phyloP scores from a whole-genome alignment of 495 filamentous ascomycete species.

The Penicillium antarcticum region DNA sequence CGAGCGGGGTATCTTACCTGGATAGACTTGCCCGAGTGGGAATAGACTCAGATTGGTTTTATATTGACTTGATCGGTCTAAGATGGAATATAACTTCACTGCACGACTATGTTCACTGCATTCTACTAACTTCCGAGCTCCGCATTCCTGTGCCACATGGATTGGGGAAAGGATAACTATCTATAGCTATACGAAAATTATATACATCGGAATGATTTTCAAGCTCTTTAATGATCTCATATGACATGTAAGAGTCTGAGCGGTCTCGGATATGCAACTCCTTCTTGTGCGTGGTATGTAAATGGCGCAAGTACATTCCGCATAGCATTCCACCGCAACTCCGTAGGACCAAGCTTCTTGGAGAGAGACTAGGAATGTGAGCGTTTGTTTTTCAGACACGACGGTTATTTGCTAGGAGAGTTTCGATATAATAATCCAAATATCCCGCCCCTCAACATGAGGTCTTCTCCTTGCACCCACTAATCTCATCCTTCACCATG shows the following conservation, averaged over 20 bases:
- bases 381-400: constrained; percentile 3
- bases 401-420: background rate
- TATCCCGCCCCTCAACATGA: background rate
- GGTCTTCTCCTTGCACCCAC: background rate
- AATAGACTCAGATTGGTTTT: background rate
- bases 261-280: background rate
- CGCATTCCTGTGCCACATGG: no score
- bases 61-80: no score
- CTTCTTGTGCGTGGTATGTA: background rate
- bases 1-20: constrained; percentile 24
- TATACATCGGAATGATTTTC: no score
- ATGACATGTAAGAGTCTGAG: background rate
- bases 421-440: constrained; percentile 1
- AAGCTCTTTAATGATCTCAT: background rate
- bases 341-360: constrained; percentile 12
- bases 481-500: constrained; percentile 16
- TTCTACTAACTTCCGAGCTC: no score
- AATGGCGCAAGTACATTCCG: constrained; percentile 23
- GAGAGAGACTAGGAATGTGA: constrained; percentile 9
- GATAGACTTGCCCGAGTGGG: constrained; percentile 16
- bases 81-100: no score
- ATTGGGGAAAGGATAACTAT: no score
- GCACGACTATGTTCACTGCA: no score
- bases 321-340: constrained; percentile 16
- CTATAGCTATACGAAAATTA: no score